phyloP scores from a whole-genome alignment of 495 filamentous ascomycete genomes.

The Tuber calosporum region DNA sequence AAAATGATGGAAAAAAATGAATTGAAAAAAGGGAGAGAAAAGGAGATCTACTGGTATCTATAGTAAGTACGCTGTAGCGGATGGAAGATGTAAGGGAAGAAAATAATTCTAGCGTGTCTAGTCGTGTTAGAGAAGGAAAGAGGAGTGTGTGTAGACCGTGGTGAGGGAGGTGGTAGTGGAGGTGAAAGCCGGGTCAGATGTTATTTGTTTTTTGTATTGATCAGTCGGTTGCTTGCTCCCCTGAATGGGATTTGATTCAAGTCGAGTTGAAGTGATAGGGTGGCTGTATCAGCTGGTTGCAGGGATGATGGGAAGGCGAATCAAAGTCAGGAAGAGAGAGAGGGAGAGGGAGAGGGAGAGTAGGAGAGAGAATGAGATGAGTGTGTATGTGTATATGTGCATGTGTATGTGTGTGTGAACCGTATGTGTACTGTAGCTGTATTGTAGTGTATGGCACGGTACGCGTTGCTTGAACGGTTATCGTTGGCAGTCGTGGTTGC shows the following conservation, averaged over 20 bases:
- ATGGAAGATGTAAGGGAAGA: neutral
- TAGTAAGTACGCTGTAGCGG: neutral
- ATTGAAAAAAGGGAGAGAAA: neutral
- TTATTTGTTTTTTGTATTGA: neutral
- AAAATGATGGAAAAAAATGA: neutral
- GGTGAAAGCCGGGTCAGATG: neutral
- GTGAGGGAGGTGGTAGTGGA: neutral
- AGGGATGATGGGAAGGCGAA: neutral
- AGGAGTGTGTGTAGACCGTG: neutral
- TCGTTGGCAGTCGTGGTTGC: neutral
- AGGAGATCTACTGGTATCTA: neutral
- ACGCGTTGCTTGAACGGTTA: neutral
- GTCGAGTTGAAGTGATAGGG: neutral
- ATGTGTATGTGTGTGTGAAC: neutral
- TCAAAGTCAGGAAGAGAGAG: neutral
- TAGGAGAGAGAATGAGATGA: neutral
- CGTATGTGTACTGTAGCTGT: neutral
- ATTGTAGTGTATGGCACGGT: neutral
- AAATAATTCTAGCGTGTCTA: neutral
- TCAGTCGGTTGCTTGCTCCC: neutral
- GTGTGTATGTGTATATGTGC: neutral
- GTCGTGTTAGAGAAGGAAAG: neutral
- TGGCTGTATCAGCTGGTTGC: neutral
- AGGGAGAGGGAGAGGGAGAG: neutral
- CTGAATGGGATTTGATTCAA: neutral